Evolutionary conservation across 305 asterid species (phyloP), one percentile per base, ranked within the genome.

Genomic region (Nicotiana rustica): DNA sequence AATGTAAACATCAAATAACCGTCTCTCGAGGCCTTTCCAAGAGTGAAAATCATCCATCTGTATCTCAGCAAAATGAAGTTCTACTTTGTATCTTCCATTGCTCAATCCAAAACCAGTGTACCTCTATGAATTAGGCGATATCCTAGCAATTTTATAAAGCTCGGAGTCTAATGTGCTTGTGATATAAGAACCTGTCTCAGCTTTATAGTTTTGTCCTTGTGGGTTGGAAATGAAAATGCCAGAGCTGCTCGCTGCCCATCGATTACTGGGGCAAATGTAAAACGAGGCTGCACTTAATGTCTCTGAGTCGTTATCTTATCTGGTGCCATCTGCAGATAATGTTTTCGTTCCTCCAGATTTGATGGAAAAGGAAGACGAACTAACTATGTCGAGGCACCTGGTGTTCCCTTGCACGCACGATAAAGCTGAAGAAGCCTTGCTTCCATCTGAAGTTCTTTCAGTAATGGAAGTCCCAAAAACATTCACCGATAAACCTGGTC

Each of bases 21-120:
- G 93, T 49, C 89, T 85, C 6, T 94, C 95, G 7, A 91, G 88
- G 56, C 92, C 92, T 84, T 84, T 86, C 94, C 95, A 90, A 55
- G 95, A 86, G 38, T 71, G 66, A 60, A 92, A 84, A 78, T 83
- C 85, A 41, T 84, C 91, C 89, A 91, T 90, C 82, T 90, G 90
- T 81, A 90, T 86, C 89, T 93, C 97, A n/a, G 94, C 91, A 83
- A 91, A 93, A 85, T 93, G 97, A 78, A 93, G 92, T 67, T 89
- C 87, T 13, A 93, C 69, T 29, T 21, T 82, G 47, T 93, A 93
- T 10, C 31, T 85, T 15, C 94, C 97, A 29, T 90, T 89, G 80
- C 85, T 85, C 83, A 93, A 78, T 52, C 95, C 90, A 4, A 93
- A 89, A 75, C 97, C 97, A 15, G 89, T 91, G 87, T 93, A 93